These are phyloP conservation scores for Boletus pseudo-olivaceus DNA, from an alignment of 768 basidiomycete species.

Conservation along the genomic window DNA sequence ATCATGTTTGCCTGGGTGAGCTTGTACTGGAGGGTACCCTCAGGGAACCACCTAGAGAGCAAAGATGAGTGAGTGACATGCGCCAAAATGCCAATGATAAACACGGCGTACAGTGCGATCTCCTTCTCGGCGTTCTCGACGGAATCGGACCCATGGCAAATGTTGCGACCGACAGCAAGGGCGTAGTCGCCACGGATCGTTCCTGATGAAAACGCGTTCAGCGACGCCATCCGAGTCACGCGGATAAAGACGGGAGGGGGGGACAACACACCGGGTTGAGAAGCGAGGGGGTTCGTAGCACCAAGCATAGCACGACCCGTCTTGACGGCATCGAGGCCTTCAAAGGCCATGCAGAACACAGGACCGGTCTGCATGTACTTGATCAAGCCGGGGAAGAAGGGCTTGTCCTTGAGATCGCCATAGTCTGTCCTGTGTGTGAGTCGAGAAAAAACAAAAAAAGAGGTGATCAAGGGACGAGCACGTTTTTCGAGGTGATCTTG, in stretches of 20 bases:
- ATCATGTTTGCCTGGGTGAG: slow-evolving; percentile 67
- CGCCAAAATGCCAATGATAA: background rate
- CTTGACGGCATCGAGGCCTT: slow-evolving; percentile 92
- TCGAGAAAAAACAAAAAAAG: background rate
- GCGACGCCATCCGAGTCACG: background rate
- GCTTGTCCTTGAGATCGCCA: slow-evolving; percentile 88
- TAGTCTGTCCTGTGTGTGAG: slow-evolving; percentile 60
- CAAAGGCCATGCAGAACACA: slow-evolving; percentile 94
- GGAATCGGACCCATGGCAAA: slow-evolving; percentile 88
- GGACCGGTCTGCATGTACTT: slow-evolving; percentile 96
- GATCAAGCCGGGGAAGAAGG: slow-evolving; percentile 96
- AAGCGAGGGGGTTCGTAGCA: slow-evolving; percentile 92
- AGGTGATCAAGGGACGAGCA: slow-evolving; percentile 25
- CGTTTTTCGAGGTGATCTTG: slow-evolving; percentile 89
- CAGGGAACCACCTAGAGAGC: slow-evolving; percentile 80
- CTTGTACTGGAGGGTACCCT: slow-evolving; percentile 71
- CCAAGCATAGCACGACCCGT: slow-evolving; percentile 96
- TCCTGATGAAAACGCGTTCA: slow-evolving; percentile 41
- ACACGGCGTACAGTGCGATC: slow-evolving; percentile 71
- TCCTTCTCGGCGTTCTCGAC: slow-evolving; percentile 92
- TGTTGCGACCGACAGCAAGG: slow-evolving; percentile 92
- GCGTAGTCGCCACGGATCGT: slow-evolving; percentile 96
- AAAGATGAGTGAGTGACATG: slow-evolving; percentile 7
- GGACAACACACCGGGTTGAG: slow-evolving; percentile 64
- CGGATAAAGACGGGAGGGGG: background rate